Conservation (phyloP, 192 early-diverging fungal genomes). For the Rhizophagus prolifer region DNA sequence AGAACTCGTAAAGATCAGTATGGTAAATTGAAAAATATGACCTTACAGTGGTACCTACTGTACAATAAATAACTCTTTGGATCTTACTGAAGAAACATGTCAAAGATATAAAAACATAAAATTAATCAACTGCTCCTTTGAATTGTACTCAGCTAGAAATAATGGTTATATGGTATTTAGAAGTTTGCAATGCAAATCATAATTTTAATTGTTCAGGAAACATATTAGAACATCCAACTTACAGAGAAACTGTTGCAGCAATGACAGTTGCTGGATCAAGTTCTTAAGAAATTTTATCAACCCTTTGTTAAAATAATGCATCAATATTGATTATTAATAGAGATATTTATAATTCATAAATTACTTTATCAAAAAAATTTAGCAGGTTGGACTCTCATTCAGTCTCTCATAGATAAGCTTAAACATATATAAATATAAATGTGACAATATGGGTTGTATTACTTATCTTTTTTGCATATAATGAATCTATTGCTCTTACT, state of each 20-base stretch:
- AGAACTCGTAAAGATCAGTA: neutral
- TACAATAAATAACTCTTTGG: neutral
- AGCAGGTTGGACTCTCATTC: neutral
- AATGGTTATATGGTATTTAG: slow-evolving; percentile 2
- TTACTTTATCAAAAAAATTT: neutral
- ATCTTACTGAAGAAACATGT: neutral
- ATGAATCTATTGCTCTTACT: slow-evolving; percentile 1
- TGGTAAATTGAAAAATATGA: slow-evolving; percentile 16
- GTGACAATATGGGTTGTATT: slow-evolving; percentile 2
- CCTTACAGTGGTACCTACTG: neutral
- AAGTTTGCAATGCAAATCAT: neutral
- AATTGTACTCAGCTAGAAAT: neutral
- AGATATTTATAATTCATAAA: slow-evolving; percentile 13
- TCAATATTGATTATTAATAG: neutral
- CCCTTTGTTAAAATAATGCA: neutral
- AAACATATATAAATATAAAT: slow-evolving; percentile 5
- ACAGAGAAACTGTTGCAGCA: neutral
- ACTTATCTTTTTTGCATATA: slow-evolving; percentile 6
- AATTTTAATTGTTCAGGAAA: neutral
- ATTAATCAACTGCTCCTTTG: neutral
- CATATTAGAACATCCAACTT: slow-evolving; percentile 1
- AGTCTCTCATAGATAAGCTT: slow-evolving; percentile 7
- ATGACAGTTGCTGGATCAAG: neutral
- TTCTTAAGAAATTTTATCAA: neutral
- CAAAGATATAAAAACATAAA: neutral